Evolutionary conservation across 2,329 filamentous ascomycete genomes (phyloP), one percentile per base, ranked within the genome.

Genomic region (Ophiocordyceps camponoti-leonardi): DNA sequence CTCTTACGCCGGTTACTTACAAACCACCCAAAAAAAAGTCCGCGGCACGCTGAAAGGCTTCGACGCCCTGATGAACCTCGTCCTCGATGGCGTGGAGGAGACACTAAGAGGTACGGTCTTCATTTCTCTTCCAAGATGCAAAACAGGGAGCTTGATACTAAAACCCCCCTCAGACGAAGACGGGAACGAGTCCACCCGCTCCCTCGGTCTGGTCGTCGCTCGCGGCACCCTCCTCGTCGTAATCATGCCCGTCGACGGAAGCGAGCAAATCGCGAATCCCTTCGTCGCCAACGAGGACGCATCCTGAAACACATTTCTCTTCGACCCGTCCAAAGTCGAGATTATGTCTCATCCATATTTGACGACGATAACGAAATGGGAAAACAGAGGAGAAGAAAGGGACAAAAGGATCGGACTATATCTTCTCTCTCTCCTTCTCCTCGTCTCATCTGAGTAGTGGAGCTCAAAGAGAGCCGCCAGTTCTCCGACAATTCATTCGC

Each of bases 51-150:
- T 98, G 40, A 96, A 96, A 65, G 92, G 92, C 50, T 96, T 88
- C 62, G 92, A 98, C 61, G 88, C 92, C 56, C 73, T 98, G 49
- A 96, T 96, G 88, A 98, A 98, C 62, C 72, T 98, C 50, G 92
- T 98, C 23, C 71, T 98, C 47, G 92, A 96, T 58, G 85, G 96
- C 54, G 90, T 94, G 45, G 80, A 92, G 61, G 92, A 98, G 63
- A 75, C 82, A 43, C 79, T 95, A 65, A 76, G 83, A 70, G 90
- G 90, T 94, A 67, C 50, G 72, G 22, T 23, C 43, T 42, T 16
- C 41, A 8, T 18, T 37, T 31, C 37, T 19, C 39, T 41, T n/a
- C 1, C n/a, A 20, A 28, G 10, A 28, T 2, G 10, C 6, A 28
- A 10, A 11, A 28, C 5, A 28, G 22, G 22, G 22, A 19, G 6